Base-by-base conservation (phyloP, 495 filamentous ascomycete species). In the Wilcoxina mikolae region DNA sequence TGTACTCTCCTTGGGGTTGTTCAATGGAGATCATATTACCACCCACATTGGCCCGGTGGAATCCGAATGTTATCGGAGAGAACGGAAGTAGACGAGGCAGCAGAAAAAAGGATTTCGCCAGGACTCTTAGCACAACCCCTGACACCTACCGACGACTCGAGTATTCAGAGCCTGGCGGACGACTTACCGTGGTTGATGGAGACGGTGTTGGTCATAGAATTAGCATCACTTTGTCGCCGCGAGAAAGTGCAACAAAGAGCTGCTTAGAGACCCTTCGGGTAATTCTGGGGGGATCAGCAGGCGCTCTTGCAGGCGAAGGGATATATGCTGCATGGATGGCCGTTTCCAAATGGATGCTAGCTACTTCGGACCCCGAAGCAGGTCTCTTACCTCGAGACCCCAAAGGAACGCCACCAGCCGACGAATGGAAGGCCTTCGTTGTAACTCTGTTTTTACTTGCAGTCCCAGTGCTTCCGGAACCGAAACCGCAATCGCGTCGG, bases 341-440 rank as follows among this genome's bases (percentile, higher is more conserved):
- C 20, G 52, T 66, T 9, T 53, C 54, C 5, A 62, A 54, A 20
- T 65, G 58, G 58, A 17, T 65, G 29, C 41, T 55, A 23, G 24
- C 55, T 23, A 53, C 43, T 15, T 56, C 23, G n/a, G 51, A 44
- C 15, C 47, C 54, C 10, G 62, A 65, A 35, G 33, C 18, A 26
- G 24, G 25, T 3, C 29, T 57, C 5, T 55, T 51, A 3, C 26
- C 38, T 41, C 29, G 48, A 15, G 39, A 51, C 22, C 24, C 47
- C 18, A 60, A 54, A 53, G 60, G 58, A 29, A 42, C 55, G 27
- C 17, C 58, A 15, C 61, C 56, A 22, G 38, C 58, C 7, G 63
- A 66, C 33, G 89, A 95, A 61, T 94, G 86, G 87, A 84, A 81
- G 7, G 81, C 84, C 3, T 69, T 86, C 46, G 78, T 85, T 3